Evolutionary conservation across 106 monocot genomes (phyloP), one percentile per base, ranked within the genome.

Genomic region (Dendrobium nobile): DNA sequence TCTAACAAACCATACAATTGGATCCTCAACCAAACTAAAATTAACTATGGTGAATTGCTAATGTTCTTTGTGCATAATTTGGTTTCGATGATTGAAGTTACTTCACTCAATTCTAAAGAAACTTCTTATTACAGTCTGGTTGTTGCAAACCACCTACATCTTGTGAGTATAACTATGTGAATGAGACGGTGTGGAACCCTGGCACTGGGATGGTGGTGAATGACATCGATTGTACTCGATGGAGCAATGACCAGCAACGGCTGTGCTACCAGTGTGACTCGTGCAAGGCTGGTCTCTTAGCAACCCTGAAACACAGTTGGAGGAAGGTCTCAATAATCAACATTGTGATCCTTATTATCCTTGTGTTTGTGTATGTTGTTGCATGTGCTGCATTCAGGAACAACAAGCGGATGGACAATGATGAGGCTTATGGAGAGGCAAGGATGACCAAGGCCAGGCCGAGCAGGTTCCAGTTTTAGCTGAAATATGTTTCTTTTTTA

Each of bases 71-170:
- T 8, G n/a, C 22, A 67, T 27, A 19, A 8, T 67, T 27, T 67
- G 16, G 7, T 19, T 16, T n/a, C 20, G 54, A 54, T n/a, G n/a
- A 22, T 22, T n/a, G 64, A 44, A 19, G 31, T 41, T 28, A 47
- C 31, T 13, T 61, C 84, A 65, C 85, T 37, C 37, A 37, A 37
- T 37, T 37, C 37, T 37, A 37, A 37, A 37, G 15, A 51, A 51
- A 11, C 51, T 51, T 13, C 2, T 51, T 51, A 13, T 51, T 51
- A 3, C 84, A 92, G 92, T 92, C 92, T 4, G 92, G 92, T 1
- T 92, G 92, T 45, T 92, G 92, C 77, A 92, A 92, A 77, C 92
- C 92, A 1, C 92, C 92, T 0, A 90, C 86, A 19, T 82, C 88
- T 0, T 92, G 92, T 47, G 88, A 86, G 48, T 89, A 58, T 17